Evolutionary conservation across 1,284 basidiomycete genomes (phyloP), one percentile per base, ranked within the genome.

Genomic region (Apiotrichum mycotoxinovorans): DNA sequence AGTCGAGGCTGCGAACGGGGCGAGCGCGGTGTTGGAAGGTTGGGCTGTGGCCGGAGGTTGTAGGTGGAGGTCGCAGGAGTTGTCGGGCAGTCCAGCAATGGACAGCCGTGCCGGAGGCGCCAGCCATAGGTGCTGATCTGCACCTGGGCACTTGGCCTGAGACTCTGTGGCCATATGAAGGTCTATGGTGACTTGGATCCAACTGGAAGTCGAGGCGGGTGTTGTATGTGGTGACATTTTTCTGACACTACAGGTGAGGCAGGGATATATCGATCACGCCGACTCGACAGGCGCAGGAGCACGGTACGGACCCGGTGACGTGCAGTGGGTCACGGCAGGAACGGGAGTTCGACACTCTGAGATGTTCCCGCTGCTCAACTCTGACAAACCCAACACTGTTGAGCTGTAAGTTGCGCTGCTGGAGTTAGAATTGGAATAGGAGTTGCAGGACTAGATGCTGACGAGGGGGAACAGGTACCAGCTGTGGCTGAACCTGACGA

Each of bases 281-380:
- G 60, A 62, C 54, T 54, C 51, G 22, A 56, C 56, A 4, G 51
- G 51, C n/a, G 46, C 54, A 0, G 60, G 60, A 12, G 60, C 60
- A 17, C 53, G 60, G 7, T 62, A 58, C 44, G 48, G 54, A 2
- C 27, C 40, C 22, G 60, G 60, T 26, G 60, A 62, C 57, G 56
- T 62, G 34, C 60, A 62, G 51, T 62, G 60, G 60, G 60, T 62
- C 12, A 62, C 60, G 23, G 52, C 60, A 0, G 60, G 60, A 18
- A 50, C 27, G 18, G 60, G 60, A 8, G 60, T 62, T 12, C 42
- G 51, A 11, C 60, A 62, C 51, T 54, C 51, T 2, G 60, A 62
- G 34, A 62, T 62, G 60, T 58, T 62, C 43, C 60, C 60, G 3
- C 34, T 62, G 43, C 17, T 62, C 7, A 40, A 51, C 26, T n/a